Conservation (phyloP, 306 rosid genomes). For the Quercus engelmannii region DNA sequence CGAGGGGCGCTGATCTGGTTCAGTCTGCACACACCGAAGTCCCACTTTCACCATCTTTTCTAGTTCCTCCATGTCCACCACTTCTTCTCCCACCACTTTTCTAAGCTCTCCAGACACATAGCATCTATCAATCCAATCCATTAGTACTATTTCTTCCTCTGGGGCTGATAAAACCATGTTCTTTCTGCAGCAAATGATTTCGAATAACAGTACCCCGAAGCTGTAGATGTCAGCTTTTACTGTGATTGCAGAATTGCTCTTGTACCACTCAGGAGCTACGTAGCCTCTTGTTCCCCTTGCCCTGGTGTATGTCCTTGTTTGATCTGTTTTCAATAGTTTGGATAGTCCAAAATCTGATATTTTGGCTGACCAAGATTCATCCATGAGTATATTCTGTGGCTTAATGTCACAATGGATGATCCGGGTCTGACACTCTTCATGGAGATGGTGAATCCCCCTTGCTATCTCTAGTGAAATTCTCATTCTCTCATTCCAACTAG, state of each 20-base stretch:
- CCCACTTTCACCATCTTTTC: neutral
- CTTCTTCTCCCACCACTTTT: neutral
- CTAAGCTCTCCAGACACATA: neutral
- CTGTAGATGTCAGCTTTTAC: neutral
- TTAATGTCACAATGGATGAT: conserved; percentile 2
- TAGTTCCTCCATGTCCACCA: neutral
- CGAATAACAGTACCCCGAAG: neutral
- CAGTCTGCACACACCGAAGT: neutral
- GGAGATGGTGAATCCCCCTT: neutral
- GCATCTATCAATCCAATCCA: neutral
- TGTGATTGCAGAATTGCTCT: neutral
- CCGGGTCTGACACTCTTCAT: neutral
- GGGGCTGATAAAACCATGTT: neutral
- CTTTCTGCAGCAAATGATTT: conserved; percentile 4
- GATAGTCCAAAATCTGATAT: conserved; percentile 5
- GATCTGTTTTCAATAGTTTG: neutral
- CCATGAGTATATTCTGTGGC: conserved; percentile 9
- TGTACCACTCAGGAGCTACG: neutral
- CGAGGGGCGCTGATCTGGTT: neutral
- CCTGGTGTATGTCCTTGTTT: neutral
- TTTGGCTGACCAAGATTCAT: neutral
- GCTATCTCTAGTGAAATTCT: neutral
- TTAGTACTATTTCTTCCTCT: neutral
- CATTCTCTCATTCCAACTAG: neutral
- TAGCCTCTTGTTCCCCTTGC: conserved; percentile 1